These are phyloP conservation scores for Coemansia furcata DNA, from an alignment of 192 early-diverging fungal species.

Conservation along the genomic window DNA sequence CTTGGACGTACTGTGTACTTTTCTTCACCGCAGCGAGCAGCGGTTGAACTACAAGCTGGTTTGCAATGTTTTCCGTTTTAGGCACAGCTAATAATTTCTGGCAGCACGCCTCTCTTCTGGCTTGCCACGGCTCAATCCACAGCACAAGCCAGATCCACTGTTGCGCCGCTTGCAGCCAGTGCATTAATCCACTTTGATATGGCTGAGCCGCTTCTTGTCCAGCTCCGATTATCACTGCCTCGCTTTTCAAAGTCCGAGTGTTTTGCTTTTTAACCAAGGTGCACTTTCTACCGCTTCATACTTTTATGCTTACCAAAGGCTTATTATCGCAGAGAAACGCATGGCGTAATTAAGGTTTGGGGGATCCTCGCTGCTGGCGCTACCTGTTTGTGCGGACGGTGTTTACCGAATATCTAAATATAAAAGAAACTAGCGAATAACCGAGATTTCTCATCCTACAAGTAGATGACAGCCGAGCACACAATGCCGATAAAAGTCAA, in stretches of 20 bases:
- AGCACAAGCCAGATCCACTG: neutral
- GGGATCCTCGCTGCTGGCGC: neutral
- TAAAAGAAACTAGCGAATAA: neutral
- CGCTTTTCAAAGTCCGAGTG: neutral
- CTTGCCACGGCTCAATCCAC: neutral
- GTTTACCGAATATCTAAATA: neutral
- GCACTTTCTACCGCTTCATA: neutral
- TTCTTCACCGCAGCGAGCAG: neutral
- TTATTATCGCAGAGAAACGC: neutral
- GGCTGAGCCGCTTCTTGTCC: neutral
- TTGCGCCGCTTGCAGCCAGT: neutral
- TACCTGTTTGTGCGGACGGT: neutral
- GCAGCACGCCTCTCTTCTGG: neutral
- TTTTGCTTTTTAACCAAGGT: neutral
- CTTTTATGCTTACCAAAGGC: neutral
- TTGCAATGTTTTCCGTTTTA: neutral
- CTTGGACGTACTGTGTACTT: neutral
- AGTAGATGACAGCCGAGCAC: neutral
- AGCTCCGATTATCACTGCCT: neutral
- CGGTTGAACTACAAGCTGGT: conserved; percentile 1
- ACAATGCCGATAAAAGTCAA: neutral
- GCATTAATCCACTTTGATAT: neutral
- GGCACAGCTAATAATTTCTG: neutral
- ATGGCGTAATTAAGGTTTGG: conserved; percentile 5
- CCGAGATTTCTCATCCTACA: neutral